phyloP scores from a whole-genome alignment of 768 basidiomycete species.

The Botryobasidium botryosum region DNA sequence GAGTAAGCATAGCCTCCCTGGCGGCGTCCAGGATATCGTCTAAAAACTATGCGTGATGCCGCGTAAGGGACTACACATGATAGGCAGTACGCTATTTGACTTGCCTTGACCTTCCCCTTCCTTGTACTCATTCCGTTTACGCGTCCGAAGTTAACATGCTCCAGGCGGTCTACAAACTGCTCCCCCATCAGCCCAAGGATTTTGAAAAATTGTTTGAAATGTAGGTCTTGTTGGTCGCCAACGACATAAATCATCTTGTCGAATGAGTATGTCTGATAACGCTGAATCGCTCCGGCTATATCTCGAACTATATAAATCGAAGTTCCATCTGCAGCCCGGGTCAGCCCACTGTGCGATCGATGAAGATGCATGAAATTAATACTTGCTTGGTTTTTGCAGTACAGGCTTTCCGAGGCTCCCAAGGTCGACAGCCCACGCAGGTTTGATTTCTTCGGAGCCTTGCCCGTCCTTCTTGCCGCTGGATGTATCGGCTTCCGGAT shows the following conservation, averaged over 20 bases:
- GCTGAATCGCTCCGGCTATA: constrained; percentile 26
- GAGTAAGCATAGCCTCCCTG: constrained; percentile 26
- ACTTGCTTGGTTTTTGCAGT: constrained; percentile 20
- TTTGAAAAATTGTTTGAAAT: constrained; percentile 1
- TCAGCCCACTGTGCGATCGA: not conserved
- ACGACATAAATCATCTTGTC: constrained; percentile 24
- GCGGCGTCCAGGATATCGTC: constrained; percentile 25
- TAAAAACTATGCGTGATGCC: constrained; percentile 8
- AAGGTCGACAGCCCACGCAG: constrained; percentile 22
- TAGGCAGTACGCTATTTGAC: too few relatives aligned
- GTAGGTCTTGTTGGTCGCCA: not conserved
- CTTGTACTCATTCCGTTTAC: constrained; percentile 25
- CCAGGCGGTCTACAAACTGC: constrained; percentile 14
- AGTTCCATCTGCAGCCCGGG: constrained; percentile 22
- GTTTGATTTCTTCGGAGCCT: constrained; percentile 14
- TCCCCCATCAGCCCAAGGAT: not conserved
- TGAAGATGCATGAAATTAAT: not conserved
- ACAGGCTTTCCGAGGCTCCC: constrained; percentile 25
- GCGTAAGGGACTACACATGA: too few relatives aligned
- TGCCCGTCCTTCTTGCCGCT: not conserved
- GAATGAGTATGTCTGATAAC: constrained; percentile 26
- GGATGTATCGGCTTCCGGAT: too few relatives aligned
- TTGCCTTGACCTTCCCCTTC: constrained; percentile 27
- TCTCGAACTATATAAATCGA: constrained; percentile 28
- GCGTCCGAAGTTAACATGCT: constrained; percentile 25